Conservation (phyloP, 2,329 filamentous ascomycete species). For the Colletotrichum gloeosporioides region DNA sequence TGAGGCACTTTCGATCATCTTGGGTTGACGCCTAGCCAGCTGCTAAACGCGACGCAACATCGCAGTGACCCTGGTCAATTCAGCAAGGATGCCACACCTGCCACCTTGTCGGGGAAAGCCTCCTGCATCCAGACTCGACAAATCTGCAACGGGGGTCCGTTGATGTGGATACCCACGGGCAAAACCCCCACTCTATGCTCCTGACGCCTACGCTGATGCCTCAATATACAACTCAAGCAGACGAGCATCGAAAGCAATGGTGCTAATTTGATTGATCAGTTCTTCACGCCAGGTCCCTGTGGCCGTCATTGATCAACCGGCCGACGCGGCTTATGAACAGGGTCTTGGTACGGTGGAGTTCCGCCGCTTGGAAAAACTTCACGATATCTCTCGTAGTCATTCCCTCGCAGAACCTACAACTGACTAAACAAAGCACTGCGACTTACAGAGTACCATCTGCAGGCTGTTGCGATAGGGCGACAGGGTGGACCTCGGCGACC, state of each 20-base stretch:
- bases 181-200: slow-evolving; percentile 1
- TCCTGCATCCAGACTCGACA: background rate
- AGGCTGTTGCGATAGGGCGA: background rate
- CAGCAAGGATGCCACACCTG: background rate
- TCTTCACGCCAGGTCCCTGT: background rate
- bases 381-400: background rate
- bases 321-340: background rate
- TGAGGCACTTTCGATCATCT: slow-evolving; percentile 8
- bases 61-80: background rate
- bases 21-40: background rate
- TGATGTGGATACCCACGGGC: background rate
- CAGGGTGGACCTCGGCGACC: background rate
- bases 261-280: background rate
- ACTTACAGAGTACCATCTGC: background rate
- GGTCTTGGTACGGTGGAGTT: background rate
- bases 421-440: background rate
- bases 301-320: background rate
- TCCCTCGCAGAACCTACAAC: background rate
- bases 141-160: background rate
- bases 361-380: background rate
- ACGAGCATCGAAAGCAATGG: background rate
- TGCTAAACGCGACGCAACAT: background rate
- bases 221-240: background rate
- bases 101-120: background rate
- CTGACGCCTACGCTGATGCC: background rate